Evolutionary conservation across 2,329 filamentous ascomycete genomes (phyloP).

Genomic region (Lasiodiplodia sp.): DNA sequence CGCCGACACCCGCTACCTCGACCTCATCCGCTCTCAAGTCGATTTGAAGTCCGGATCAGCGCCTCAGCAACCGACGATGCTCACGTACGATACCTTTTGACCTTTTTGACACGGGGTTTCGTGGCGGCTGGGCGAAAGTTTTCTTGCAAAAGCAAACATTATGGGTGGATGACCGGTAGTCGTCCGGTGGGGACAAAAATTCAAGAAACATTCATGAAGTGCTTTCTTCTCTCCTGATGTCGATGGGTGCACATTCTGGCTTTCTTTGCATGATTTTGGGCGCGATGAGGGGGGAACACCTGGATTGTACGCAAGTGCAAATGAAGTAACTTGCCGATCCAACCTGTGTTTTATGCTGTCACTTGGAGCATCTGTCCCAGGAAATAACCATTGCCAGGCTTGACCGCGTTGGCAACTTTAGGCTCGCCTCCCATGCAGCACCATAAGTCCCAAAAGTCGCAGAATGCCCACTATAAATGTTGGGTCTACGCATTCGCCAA

Average conservation of each 20-base stretch:
- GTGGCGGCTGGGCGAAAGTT: slow-evolving; percentile 19
- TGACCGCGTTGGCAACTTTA: neutral
- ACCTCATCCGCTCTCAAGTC: slow-evolving; percentile 29
- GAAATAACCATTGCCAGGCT: neutral
- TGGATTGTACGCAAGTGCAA: slow-evolving; percentile 32
- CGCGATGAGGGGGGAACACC: slow-evolving; percentile 27
- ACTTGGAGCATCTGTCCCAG: neutral
- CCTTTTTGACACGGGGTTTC: slow-evolving; percentile 11
- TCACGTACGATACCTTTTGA: slow-evolving; percentile 19
- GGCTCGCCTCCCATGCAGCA: neutral
- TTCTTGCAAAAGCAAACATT: neutral
- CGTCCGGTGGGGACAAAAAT: slow-evolving; percentile 21
- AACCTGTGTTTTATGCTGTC: slow-evolving; percentile 39
- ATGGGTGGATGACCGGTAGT: slow-evolving; percentile 27
- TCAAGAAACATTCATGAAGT: slow-evolving; percentile 23
- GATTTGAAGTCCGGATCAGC: slow-evolving; percentile 26
- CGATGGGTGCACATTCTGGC: slow-evolving; percentile 27
- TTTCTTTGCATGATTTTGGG: slow-evolving; percentile 28
- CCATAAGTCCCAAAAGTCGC: neutral
- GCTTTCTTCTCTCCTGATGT: slow-evolving; percentile 25
- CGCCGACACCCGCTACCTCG: slow-evolving; percentile 44
- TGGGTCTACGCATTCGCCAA: neutral
- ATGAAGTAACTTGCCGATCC: slow-evolving; percentile 32
- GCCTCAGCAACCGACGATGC: slow-evolving; percentile 22
- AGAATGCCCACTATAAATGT: neutral